Percentiles rank a stretch among this genome's conserved stretches.
These are phyloP conservation scores for Fusarium nematophilum DNA, from an alignment of 2,329 filamentous ascomycete species.

Conservation along the genomic window DNA sequence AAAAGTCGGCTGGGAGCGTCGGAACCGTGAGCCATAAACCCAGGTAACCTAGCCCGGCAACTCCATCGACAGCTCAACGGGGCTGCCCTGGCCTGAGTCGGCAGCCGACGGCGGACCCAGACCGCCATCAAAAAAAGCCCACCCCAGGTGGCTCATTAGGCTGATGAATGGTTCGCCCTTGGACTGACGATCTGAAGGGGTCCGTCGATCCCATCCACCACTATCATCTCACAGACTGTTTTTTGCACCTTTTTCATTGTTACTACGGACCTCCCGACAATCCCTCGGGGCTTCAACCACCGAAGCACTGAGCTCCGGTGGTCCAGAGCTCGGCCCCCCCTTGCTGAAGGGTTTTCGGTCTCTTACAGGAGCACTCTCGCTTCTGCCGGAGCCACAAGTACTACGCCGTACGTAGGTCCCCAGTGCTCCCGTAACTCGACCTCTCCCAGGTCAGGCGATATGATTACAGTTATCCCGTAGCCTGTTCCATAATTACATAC, in stretches of 20 bases:
- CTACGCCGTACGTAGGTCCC: no score
- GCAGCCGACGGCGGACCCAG: conserved; percentile 24
- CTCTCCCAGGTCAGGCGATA: conserved; percentile 14
- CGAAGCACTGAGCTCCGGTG: conserved; percentile 12
- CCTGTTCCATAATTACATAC: background rate
- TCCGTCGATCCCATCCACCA: conserved; percentile 24
- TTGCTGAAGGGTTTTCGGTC: no score
- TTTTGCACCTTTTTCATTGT: conserved; percentile 9
- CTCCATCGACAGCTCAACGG: no score
- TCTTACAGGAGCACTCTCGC: no score
- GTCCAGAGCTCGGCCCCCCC: conserved; percentile 10
- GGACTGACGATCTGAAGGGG: conserved; percentile 25
- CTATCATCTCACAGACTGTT: conserved; percentile 12
- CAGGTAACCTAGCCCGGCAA: no score
- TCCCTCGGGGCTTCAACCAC: background rate
- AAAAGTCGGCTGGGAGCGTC: no score
- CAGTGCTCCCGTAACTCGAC: conserved; percentile 1
- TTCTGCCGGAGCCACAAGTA: conserved; percentile 1
- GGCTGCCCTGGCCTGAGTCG: conserved; percentile 7
- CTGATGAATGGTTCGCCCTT: conserved; percentile 28
- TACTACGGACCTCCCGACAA: conserved; percentile 17
- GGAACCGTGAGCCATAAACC: no score
- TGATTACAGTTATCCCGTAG: background rate
- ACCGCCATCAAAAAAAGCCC: conserved; percentile 8
- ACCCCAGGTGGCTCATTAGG: no score